Conservation (phyloP, 768 basidiomycete genomes). For the Infundibulicybe gibba region DNA sequence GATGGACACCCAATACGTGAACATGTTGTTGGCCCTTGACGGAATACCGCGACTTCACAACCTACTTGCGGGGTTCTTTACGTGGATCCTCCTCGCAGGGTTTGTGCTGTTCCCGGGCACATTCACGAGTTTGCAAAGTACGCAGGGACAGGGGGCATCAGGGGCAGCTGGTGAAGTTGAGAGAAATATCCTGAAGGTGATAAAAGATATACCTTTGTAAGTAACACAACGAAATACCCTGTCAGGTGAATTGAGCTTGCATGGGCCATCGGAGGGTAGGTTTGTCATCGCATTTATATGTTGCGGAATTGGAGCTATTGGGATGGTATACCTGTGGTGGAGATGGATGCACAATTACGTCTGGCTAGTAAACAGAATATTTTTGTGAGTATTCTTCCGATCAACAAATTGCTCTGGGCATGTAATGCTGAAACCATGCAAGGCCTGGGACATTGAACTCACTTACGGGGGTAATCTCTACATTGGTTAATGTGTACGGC, state of each 20-base stretch:
- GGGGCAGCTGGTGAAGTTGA: conserved; percentile 21
- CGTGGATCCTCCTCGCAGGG: conserved; percentile 60
- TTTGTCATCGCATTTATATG: conserved; percentile 55
- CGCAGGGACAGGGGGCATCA: conserved; percentile 7
- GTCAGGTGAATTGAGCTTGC: background rate
- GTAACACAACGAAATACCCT: conserved; percentile 10
- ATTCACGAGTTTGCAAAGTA: conserved; percentile 43
- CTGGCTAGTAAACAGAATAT: conserved; percentile 55
- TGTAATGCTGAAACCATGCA: background rate
- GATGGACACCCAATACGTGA: conserved; percentile 51
- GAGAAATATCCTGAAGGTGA: conserved; percentile 25
- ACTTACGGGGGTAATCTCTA: conserved; percentile 52
- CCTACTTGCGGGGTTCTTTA: conserved; percentile 52
- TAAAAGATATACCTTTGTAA: conserved; percentile 45
- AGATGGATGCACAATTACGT: conserved; percentile 56
- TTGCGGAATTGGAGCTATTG: conserved; percentile 45
- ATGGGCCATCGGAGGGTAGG: conserved; percentile 20
- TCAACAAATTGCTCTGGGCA: background rate
- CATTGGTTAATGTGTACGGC: conserved; percentile 47
- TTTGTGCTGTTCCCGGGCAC: conserved; percentile 63
- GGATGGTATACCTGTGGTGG: conserved; percentile 62
- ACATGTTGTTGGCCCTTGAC: conserved; percentile 61
- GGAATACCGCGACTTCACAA: conserved; percentile 48
- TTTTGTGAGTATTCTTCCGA: conserved; percentile 35
- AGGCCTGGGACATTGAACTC: conserved; percentile 60